Conservation (phyloP, 116 monocot species). For the Papilionanthe hybrid region DNA sequence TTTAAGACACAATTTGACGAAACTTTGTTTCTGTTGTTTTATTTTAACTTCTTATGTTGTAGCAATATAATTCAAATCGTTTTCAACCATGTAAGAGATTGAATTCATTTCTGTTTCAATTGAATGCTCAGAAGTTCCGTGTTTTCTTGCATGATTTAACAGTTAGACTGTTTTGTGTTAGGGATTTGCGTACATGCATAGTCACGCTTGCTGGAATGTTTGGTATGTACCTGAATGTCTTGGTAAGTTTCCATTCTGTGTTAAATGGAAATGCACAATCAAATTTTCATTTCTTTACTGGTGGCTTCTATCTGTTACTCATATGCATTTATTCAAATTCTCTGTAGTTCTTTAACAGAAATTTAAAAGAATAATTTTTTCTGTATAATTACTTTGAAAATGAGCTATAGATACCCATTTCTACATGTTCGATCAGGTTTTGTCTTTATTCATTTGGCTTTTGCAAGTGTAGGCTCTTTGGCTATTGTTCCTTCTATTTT, state of each 20-base stretch:
- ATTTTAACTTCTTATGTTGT: no score
- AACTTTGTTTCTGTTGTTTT: neutral
- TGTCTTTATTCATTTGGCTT: constrained; percentile 5
- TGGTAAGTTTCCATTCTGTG: constrained; percentile 58
- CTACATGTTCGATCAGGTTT: constrained; percentile 1
- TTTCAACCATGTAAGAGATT: no score
- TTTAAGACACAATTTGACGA: no score
- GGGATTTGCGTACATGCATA: constrained; percentile 67
- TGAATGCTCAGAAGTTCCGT: neutral
- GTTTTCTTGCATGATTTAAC: neutral
- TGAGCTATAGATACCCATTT: neutral
- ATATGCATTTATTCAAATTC: neutral
- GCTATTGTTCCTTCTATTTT: constrained; percentile 75
- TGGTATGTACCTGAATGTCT: constrained; percentile 75
- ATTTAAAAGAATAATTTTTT: neutral
- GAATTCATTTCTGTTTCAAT: neutral
- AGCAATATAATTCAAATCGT: neutral
- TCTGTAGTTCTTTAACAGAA: neutral
- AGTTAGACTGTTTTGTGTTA: constrained; percentile 16
- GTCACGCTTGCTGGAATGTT: constrained; percentile 82
- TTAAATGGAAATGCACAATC: neutral
- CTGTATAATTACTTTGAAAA: neutral
- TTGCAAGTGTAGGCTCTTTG: constrained; percentile 70
- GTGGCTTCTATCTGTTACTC: no score
- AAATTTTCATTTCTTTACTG: neutral